These are phyloP conservation scores for Oryza meyeriana DNA, from an alignment of 176 grass and related monocot species.

Conservation along the genomic window DNA sequence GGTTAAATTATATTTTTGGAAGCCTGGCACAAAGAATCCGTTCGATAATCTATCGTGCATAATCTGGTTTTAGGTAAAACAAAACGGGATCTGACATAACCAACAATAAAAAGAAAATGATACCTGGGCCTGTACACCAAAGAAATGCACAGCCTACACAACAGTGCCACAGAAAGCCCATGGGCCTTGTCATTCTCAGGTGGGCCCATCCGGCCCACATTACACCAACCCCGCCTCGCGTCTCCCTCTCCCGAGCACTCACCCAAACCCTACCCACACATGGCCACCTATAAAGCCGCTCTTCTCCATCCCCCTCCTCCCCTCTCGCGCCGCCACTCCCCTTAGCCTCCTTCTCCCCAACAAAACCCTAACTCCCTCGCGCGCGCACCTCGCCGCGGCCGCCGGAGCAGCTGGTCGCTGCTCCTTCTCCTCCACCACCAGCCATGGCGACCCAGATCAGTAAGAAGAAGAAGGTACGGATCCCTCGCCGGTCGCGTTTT, in stretches of 20 bases:
- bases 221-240: neutral
- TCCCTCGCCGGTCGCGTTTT: neutral
- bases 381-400: neutral
- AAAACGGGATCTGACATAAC: too few species aligned
- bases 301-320: neutral
- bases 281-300: neutral
- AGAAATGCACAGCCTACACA: neutral
- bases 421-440: conserved; percentile 23
- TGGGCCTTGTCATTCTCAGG: neutral
- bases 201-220: neutral
- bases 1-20: too few species aligned
- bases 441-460: conserved; percentile 85
- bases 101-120: neutral
- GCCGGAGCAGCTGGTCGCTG: conserved; percentile 14
- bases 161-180: neutral
- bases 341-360: neutral
- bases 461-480: conserved; percentile 85
- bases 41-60: too few species aligned
- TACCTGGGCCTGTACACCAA: neutral
- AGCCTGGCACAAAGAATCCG: too few species aligned
- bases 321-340: conserved; percentile 40
- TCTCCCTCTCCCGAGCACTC: neutral
- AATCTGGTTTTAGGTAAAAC: too few species aligned
- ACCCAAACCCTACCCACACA: conserved; percentile 38
- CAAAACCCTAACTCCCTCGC: conserved; percentile 30